These are phyloP conservation scores for Paraphoma chrysanthemicola DNA, from an alignment of 2,329 filamentous ascomycete species.

Conservation along the genomic window DNA sequence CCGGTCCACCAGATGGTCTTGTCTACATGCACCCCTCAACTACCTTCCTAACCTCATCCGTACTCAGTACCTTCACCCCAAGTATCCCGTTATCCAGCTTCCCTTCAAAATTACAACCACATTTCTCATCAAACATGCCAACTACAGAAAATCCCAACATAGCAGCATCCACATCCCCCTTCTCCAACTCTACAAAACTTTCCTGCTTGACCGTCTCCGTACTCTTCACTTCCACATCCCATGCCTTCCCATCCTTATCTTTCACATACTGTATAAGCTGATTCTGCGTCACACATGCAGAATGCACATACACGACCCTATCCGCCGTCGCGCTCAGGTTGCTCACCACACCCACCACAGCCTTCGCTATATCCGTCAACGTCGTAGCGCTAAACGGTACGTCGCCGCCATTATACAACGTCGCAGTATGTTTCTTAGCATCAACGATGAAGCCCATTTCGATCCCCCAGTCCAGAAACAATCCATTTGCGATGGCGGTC, in stretches of 20 bases:
- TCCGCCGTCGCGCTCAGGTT: constrained; percentile 41
- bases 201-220: constrained; percentile 28
- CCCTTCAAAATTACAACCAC: constrained; percentile 40
- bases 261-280: constrained; percentile 44
- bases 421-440: constrained; percentile 31
- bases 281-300: constrained; percentile 45
- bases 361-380: constrained; percentile 40
- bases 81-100: constrained; percentile 7
- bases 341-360: constrained; percentile 28
- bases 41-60: background rate
- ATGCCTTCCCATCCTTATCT: constrained; percentile 39
- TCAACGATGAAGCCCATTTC: constrained; percentile 39
- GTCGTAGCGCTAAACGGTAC: constrained; percentile 37
- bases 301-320: constrained; percentile 47
- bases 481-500: background rate
- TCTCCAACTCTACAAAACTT: constrained; percentile 4
- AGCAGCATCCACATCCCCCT: constrained; percentile 18
- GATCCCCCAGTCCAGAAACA: constrained; percentile 36
- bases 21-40: background rate
- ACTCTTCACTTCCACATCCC: constrained; percentile 24
- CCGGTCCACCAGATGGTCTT: background rate
- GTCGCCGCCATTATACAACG: constrained; percentile 47
- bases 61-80: background rate
- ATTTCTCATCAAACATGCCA: constrained; percentile 34
- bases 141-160: constrained; percentile 39